These are phyloP conservation scores for Agaricus sinodeliciosus DNA, from an alignment of 768 basidiomycete species.

Conservation along the genomic window DNA sequence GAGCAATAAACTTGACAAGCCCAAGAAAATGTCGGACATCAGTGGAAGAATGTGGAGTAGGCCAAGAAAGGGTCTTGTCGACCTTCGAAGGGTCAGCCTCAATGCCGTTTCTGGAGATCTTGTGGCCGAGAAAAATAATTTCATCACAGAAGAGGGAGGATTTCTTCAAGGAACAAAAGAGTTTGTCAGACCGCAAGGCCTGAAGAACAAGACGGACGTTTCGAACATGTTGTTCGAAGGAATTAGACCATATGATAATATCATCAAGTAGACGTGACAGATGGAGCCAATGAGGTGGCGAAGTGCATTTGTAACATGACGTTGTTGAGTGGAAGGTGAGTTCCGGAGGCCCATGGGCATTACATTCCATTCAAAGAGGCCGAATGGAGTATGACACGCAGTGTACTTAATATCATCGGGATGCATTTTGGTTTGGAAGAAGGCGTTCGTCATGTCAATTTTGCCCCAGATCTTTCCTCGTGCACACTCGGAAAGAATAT, in stretches of 20 bases:
- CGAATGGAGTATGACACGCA: constrained; percentile 19
- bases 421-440: constrained; percentile 28
- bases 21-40: constrained; percentile 12
- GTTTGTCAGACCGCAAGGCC: constrained; percentile 12
- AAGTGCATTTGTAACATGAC: constrained; percentile 26
- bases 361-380: constrained; percentile 29
- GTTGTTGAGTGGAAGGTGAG: constrained; percentile 23
- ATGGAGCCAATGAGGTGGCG: constrained; percentile 27
- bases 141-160: constrained; percentile 15
- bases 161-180: constrained; percentile 14
- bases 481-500: constrained; percentile 24
- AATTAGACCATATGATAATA: constrained; percentile 36
- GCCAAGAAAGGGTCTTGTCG: constrained; percentile 20
- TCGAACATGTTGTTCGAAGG: constrained; percentile 23
- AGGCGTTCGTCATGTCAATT: constrained; percentile 32
- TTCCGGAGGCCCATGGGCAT: constrained; percentile 31
- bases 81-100: constrained; percentile 15
- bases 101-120: constrained; percentile 28
- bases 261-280: constrained; percentile 28
- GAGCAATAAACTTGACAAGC: constrained; percentile 8
- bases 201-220: constrained; percentile 21
- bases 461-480: constrained; percentile 28
- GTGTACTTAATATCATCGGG: constrained; percentile 21
- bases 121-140: constrained; percentile 26
- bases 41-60: constrained; percentile 7